Evolutionary conservation across 306 rosid genomes (phyloP), one percentile per base, ranked within the genome.

Genomic region (Rubus parviflorus): DNA sequence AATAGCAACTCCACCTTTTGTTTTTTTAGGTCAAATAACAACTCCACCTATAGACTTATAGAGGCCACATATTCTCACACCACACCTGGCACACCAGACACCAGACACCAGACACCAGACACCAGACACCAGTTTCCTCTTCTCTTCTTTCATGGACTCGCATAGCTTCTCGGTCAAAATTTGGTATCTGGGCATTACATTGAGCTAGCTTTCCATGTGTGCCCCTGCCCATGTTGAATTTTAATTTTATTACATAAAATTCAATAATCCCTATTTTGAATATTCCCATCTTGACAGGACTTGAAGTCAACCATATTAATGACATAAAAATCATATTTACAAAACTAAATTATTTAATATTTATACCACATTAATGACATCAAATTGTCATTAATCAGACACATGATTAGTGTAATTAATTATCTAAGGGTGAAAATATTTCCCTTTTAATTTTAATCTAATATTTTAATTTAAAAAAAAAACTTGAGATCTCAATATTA

Each of bases 121-220:
- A n/a, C 30, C 30, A 25, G 30, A 25, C 30, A 25, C 35, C 35
- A 30, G 2, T 11, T n/a, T 30, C 43, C 58, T 25, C 58, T 8
- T 69, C 5, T 3, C 35, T 12, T 69, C 38, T 14, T 23, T 3
- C 1, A 25, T 51, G 63, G 1, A 52, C 20, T 20, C 76, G 20
- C 53, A 73, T 41, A 56, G 68, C 23, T 43, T 56, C 45, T 74
- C 12, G 43, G 68, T 35, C 68, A 62, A 62, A 35, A 30, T 62
- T 6, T 62, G 68, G 68, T 38, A 35, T 35, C 68, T 61, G 5
- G 42, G n/a, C 42, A 61, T 35, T 14, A 60, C 66, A 30, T 60
- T 25, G 66, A 4, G 45, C 46, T 42, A 5, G 46, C 10, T 37
- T 41, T 64, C 69, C 46, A 16, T 16, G 47, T 38, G 69, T 64